These are phyloP conservation scores for Chimonanthus praecox DNA, from an alignment of 164 flowering plant genomes.

Conservation along the genomic window DNA sequence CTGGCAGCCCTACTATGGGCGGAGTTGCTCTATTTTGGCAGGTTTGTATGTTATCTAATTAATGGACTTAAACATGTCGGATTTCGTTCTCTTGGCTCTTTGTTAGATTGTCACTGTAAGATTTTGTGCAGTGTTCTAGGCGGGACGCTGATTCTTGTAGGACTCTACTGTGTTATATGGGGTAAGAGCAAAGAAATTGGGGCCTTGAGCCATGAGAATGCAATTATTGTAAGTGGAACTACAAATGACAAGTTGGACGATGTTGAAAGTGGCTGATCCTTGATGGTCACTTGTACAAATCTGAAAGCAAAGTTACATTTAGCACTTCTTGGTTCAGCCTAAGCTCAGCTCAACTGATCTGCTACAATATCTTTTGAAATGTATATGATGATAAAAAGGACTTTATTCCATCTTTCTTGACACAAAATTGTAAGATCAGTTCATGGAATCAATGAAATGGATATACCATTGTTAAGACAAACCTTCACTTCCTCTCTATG, in stretches of 20 bases:
- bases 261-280: not conserved
- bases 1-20: constrained; percentile 22
- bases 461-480: too few relatives aligned
- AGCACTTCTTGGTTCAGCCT: too few relatives aligned
- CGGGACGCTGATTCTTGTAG: constrained; percentile 18
- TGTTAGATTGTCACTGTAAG: not conserved
- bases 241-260: constrained; percentile 2
- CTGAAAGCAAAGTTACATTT: too few relatives aligned
- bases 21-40: constrained; percentile 23
- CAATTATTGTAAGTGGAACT: not conserved
- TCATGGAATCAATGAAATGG: too few relatives aligned
- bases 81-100: not conserved
- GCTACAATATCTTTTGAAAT: too few relatives aligned
- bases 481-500: too few relatives aligned
- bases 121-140: constrained; percentile 22
- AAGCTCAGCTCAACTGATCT: too few relatives aligned
- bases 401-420: too few relatives aligned
- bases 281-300: too few relatives aligned
- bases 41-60: constrained; percentile 15
- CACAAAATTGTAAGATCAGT: too few relatives aligned
- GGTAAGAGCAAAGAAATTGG: constrained; percentile 23
- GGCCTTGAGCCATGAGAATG: not conserved
- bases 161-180: constrained; percentile 33
- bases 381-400: too few relatives aligned
- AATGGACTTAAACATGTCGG: not conserved